Evolutionary conservation across 2,329 filamentous ascomycete species (phyloP).

Genomic region (Madurella mycetomatis): DNA sequence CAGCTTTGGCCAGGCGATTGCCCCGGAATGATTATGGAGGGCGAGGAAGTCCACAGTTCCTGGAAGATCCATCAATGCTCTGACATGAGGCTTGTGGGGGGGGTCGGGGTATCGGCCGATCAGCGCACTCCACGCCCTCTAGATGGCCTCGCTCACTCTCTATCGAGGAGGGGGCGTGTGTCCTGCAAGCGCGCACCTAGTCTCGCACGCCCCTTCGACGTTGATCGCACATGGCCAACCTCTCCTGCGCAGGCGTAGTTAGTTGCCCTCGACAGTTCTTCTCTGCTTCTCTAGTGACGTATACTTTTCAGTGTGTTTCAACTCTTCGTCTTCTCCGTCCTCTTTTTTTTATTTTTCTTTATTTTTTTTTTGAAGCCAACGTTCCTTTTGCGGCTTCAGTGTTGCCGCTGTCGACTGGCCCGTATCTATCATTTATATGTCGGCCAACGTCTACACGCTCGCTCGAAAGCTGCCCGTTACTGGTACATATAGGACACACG

Average conservation of each 20-base stretch:
- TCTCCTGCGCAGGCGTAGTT: not conserved
- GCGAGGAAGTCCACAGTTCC: not conserved
- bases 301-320: not conserved
- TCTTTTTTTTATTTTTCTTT: not conserved
- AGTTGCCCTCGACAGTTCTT: not conserved
- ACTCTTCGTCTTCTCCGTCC: not conserved
- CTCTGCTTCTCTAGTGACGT: not conserved
- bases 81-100: not conserved
- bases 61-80: not conserved
- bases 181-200: not conserved
- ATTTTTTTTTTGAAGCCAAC: not conserved
- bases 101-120: not conserved
- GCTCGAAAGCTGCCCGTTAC: constrained; percentile 4
- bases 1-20: not conserved
- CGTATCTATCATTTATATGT: not conserved
- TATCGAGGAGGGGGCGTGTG: not conserved
- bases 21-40: not conserved
- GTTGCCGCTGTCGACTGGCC: not conserved
- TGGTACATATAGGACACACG: not conserved
- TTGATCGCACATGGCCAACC: not conserved
- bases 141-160: not conserved
- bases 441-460: not conserved
- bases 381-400: not conserved
- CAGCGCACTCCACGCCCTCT: not conserved
- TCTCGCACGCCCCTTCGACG: not conserved